phyloP scores from a whole-genome alignment of 495 filamentous ascomycete species.

The Saxophila tyrrhenica region DNA sequence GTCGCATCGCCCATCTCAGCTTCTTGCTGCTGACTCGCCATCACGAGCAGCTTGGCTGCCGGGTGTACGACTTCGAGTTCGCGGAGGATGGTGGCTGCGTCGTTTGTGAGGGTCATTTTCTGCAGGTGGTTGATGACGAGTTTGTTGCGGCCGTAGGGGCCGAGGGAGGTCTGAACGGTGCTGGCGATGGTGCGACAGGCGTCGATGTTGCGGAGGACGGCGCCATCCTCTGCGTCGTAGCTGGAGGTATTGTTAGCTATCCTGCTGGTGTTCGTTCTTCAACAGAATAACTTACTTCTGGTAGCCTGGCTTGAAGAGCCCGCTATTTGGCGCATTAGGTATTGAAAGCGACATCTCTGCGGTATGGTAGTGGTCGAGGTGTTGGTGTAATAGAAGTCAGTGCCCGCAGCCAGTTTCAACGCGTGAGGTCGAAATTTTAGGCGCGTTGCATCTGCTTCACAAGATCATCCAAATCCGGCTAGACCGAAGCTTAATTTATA shows the following conservation, averaged over 20 bases:
- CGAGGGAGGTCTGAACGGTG: constrained; percentile 93
- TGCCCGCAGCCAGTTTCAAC: too few species aligned
- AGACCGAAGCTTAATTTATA: too few species aligned
- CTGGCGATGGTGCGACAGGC: constrained; percentile 90
- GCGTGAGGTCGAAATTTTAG: too few species aligned
- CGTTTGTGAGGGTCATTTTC: constrained; percentile 98
- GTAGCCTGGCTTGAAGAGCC: constrained; percentile 94
- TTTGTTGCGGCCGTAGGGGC: constrained; percentile 97
- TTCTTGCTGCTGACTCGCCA: constrained; percentile 98
- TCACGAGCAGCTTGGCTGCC: constrained; percentile 94
- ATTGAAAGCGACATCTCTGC: constrained; percentile 84
- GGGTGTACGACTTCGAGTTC: constrained; percentile 98
- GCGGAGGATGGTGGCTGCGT: constrained; percentile 92
- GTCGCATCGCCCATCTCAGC: constrained; percentile 98
- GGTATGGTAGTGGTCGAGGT: not conserved
- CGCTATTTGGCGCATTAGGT: constrained; percentile 79
- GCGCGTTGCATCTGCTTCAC: too few species aligned
- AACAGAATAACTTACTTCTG: constrained; percentile 57
- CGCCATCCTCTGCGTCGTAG: constrained; percentile 97
- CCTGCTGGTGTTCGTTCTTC: not conserved
- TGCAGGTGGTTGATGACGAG: constrained; percentile 99
- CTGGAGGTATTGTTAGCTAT: constrained; percentile 35
- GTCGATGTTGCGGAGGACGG: constrained; percentile 96
- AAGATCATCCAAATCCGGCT: too few species aligned
- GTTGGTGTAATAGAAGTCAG: too few species aligned